Evolutionary conservation across 805 yeast species (phyloP), one percentile per base, ranked within the genome.

Genomic region (Peterozyma xylosa): DNA sequence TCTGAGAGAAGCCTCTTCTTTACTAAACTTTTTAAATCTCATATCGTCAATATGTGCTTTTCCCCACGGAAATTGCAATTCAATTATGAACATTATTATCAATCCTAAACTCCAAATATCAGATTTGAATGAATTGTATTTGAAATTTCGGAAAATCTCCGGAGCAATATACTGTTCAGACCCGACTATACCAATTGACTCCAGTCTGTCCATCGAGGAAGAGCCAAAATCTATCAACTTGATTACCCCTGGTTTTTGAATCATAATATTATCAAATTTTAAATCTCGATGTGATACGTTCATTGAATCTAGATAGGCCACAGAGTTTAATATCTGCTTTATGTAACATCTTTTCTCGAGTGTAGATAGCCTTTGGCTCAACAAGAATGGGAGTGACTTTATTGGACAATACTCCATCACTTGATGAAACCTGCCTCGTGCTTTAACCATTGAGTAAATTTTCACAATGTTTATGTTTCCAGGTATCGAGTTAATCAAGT

Each of bases 101-200:
- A 74, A 60, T 2, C 77, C 81, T 15, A 73, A 47, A 0, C 78
- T 66, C 82, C 82, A 76, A 10, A 73, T 52, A 48, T 76, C 80
- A 10, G 65, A 60, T 17, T 56, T 54, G 38, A 51, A 56, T 0
- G 76, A 73, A 42, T 68, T 62, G 49, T 76, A 76, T 9, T 49
- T 49, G 7, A 74, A 51, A 11, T 38, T 38, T 7, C 53, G 43
- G 32, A 61, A 60, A 14, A 68, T 63, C 54, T 76, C 82, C 0
- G 82, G 81, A 0, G 80, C 76, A 17, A 62, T 61, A 49, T 64
- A 71, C 11, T 53, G 50, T 13, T 59, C 64, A 0, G 78, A 67
- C 0, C 82, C 82, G 2, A 70, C 77, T 11, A 73, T 50, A 2
- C 82, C 80, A 29, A 61, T 45, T 5, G 66, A n/a, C 1, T 50